phyloP scores from a whole-genome alignment of 2,329 filamentous ascomycete genomes.

The Xylariaceae sp. region DNA sequence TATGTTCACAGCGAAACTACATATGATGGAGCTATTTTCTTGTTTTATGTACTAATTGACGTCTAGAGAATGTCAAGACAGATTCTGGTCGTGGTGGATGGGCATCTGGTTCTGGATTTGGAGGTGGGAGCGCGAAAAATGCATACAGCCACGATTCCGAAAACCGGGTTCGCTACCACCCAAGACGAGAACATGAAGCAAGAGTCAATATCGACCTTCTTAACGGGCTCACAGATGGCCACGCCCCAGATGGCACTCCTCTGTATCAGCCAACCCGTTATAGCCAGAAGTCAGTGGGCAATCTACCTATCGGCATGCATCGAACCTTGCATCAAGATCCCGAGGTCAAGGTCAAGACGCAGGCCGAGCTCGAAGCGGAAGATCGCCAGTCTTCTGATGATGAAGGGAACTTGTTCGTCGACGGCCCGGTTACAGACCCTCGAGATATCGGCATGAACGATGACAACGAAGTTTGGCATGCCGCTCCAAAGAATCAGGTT shows the following conservation, averaged over 20 bases:
- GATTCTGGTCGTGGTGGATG: slow-evolving; percentile 25
- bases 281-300: slow-evolving; percentile 38
- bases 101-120: slow-evolving; percentile 28
- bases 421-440: slow-evolving; percentile 43
- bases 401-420: slow-evolving; percentile 56
- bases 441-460: slow-evolving; percentile 38
- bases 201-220: slow-evolving; percentile 65
- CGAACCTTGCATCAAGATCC: slow-evolving; percentile 61
- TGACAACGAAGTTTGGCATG: slow-evolving; percentile 53
- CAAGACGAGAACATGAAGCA: slow-evolving; percentile 52
- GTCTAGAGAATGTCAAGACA: slow-evolving; percentile 37
- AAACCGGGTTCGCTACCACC: slow-evolving; percentile 47
- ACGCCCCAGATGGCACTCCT: slow-evolving; percentile 55
- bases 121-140: slow-evolving; percentile 36
- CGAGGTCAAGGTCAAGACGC: slow-evolving; percentile 60
- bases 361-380: slow-evolving; percentile 63
- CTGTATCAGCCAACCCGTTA: slow-evolving; percentile 49
- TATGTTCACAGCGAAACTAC: not conserved
- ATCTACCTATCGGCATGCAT: slow-evolving; percentile 63
- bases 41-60: slow-evolving; percentile 5
- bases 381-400: slow-evolving; percentile 53
- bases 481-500: slow-evolving; percentile 43
- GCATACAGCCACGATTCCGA: slow-evolving; percentile 43
- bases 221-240: slow-evolving; percentile 48
- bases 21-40: not conserved